Evolutionary conservation across 305 asterid species (phyloP).

Genomic region (Rubia balearica): DNA sequence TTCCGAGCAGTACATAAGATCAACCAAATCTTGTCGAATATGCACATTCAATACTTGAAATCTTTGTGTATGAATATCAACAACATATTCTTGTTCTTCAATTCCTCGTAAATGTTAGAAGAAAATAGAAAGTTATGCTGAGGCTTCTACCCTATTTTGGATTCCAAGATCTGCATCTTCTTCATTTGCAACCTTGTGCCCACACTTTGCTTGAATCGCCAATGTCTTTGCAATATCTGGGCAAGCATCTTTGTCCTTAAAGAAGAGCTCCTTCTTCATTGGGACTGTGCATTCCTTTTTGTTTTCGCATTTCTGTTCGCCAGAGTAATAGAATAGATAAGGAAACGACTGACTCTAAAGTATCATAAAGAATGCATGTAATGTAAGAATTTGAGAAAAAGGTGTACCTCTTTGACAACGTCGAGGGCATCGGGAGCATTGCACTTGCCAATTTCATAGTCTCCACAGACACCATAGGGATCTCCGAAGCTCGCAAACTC

Average conservation of each 20-base stretch:
- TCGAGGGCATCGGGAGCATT: conserved; percentile 28
- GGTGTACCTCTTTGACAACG: conserved; percentile 27
- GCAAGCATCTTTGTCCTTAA: conserved; percentile 46
- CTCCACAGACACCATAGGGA: conserved; percentile 65
- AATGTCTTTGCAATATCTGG: conserved; percentile 40
- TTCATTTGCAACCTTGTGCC: background rate
- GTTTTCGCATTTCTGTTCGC: conserved; percentile 48
- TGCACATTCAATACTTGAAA: background rate
- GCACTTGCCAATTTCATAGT: conserved; percentile 41
- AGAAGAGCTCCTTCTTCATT: conserved; percentile 32
- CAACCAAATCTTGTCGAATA: background rate
- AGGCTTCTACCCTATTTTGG: conserved; percentile 2
- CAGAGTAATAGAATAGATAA: background rate
- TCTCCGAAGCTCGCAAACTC: conserved; percentile 65
- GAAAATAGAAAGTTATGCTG: background rate
- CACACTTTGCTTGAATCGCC: conserved; percentile 61
- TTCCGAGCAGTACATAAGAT: background rate
- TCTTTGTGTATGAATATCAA: background rate
- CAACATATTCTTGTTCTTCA: background rate
- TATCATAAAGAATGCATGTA: too few species aligned
- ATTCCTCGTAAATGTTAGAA: background rate
- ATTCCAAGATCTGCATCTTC: background rate
- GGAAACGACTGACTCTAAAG: too few species aligned
- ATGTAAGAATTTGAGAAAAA: too few species aligned
- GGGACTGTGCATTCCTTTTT: conserved; percentile 52